Evolutionary conservation across 805 yeast genomes (phyloP).

Genomic region (Lipomyces mesembrius): DNA sequence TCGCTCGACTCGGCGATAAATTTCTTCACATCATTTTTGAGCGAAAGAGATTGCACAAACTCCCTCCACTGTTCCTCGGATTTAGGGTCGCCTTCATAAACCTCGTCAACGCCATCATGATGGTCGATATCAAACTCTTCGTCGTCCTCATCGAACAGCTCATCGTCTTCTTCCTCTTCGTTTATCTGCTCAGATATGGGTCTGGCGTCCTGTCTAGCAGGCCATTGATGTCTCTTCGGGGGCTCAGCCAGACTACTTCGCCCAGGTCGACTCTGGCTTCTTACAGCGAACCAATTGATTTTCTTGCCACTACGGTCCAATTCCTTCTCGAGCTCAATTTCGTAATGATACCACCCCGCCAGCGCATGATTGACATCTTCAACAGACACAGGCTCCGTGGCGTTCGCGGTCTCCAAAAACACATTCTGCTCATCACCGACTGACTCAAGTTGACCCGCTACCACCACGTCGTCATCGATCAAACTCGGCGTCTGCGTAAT

Average conservation of each 20-base stretch:
- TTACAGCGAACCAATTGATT: not conserved
- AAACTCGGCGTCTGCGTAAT: not conserved
- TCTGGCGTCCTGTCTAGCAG: not conserved
- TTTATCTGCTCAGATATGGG: not conserved
- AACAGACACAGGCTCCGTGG: not conserved
- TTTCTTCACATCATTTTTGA: not conserved
- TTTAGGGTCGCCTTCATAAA: not conserved
- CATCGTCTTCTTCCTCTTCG: not conserved
- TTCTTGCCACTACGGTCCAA: not conserved
- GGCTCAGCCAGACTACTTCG: not conserved
- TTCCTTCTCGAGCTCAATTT: not conserved
- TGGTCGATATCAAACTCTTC: not conserved
- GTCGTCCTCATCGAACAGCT: not conserved
- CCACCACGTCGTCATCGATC: not conserved
- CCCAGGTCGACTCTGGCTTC: not conserved
- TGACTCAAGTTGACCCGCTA: not conserved
- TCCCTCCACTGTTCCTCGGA: not conserved
- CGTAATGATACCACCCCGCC: not conserved
- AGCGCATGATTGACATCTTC: not conserved
- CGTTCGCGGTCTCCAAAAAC: not conserved
- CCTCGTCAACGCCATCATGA: not conserved
- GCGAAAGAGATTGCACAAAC: not conserved
- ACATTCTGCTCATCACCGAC: constrained; percentile 3
- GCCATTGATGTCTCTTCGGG: not conserved
- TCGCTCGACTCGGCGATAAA: not conserved